Evolutionary conservation across 768 basidiomycete genomes (phyloP).

Genomic region (Panellus pusillus): DNA sequence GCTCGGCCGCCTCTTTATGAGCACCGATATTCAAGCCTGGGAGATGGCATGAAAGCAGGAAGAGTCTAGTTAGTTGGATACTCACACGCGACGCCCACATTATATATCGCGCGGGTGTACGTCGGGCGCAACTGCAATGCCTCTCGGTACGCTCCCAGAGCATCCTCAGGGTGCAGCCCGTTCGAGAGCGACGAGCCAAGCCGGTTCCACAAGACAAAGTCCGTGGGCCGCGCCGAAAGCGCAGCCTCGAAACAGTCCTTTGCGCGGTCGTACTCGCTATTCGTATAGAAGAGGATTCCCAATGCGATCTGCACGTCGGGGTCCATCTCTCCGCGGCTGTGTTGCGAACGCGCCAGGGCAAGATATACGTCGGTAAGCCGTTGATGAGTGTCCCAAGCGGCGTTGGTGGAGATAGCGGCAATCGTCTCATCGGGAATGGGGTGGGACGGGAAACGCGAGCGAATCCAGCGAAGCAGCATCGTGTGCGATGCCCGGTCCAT

Average conservation of each 20-base stretch:
- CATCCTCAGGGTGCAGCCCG: conserved; percentile 91
- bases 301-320: conserved; percentile 92
- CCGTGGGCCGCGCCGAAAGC: conserved; percentile 78
- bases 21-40: conserved; percentile 94
- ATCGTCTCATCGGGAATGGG: conserved; percentile 56
- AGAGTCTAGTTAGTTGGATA: conserved; percentile 20
- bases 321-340: conserved; percentile 67
- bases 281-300: conserved; percentile 90
- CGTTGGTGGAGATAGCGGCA: conserved; percentile 51
- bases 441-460: conserved; percentile 59
- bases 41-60: not conserved
- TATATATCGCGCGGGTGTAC: conserved; percentile 96
- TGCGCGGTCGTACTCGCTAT: conserved; percentile 81
- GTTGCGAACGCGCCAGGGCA: conserved; percentile 78
- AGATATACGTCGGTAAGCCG: conserved; percentile 84
- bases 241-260: conserved; percentile 95
- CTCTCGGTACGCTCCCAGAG: conserved; percentile 84
- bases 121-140: conserved; percentile 90
- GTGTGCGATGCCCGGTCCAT: conserved; percentile 85
- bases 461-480: conserved; percentile 85
- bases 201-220: conserved; percentile 95
- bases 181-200: conserved; percentile 94
- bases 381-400: conserved; percentile 82
- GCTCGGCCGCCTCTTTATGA: conserved; percentile 93
- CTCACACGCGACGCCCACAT: conserved; percentile 96